Evolutionary conservation across 208 protist genomes (phyloP).

Genomic region (Leishmania guyanensis): DNA sequence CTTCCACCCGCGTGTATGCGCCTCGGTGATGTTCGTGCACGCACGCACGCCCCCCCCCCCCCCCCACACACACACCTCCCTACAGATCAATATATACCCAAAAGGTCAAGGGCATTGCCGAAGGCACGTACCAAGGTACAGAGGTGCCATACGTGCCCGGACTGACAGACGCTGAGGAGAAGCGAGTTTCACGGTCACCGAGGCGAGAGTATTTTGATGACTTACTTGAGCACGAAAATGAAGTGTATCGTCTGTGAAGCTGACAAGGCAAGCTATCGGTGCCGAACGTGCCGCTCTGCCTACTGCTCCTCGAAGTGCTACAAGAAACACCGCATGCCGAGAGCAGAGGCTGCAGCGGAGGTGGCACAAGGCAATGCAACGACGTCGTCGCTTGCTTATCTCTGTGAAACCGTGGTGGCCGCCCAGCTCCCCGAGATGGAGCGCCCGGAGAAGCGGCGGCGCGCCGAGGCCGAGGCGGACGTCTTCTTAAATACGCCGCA

Average conservation of each 20-base stretch:
- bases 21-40: background rate
- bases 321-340: conserved; percentile 48
- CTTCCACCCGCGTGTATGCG: background rate
- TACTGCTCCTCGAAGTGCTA: conserved; percentile 72
- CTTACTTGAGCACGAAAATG: conserved; percentile 22
- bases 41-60: background rate
- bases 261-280: conserved; percentile 49
- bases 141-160: background rate
- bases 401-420: conserved; percentile 24
- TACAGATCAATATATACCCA: background rate
- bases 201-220: background rate
- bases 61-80: background rate
- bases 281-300: conserved; percentile 51
- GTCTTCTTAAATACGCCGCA: conserved; percentile 31
- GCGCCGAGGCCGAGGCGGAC: conserved; percentile 27
- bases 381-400: background rate
- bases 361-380: background rate
- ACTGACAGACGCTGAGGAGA: background rate
- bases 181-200: background rate
- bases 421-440: conserved; percentile 8
- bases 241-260: conserved; percentile 56
- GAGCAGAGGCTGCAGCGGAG: conserved; percentile 10
- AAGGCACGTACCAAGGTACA: background rate
- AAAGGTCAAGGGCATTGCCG: background rate
- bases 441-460: conserved; percentile 20